Base-by-base conservation (phyloP, 2,329 filamentous ascomycete genomes). In the Endoconidiophora polonica region DNA sequence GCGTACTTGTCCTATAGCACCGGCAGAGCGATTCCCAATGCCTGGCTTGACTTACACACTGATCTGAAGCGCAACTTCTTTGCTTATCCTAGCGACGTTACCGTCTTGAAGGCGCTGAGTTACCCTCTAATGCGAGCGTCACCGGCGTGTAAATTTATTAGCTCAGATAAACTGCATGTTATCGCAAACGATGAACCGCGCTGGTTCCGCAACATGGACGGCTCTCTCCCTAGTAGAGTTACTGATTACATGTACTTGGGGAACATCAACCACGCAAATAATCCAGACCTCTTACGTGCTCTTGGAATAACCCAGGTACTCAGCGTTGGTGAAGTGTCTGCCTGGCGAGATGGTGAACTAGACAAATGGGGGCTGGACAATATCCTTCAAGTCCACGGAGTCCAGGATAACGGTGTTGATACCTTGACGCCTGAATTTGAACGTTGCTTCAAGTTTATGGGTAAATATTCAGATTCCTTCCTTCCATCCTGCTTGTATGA, bases 331-430 rank as follows among this genome's bases (percentile, higher is more conserved):
- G 91, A 98, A 67, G 80, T 80, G 2, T 77, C 91, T 1, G 78
- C 77, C 56, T 96, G 91, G 91, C 72, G 73, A 3, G 77, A 83
- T 22, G 76, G 78, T 3, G 76, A 86, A 52, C 66, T 78, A 46
- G 76, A 83, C 36, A 67, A 70, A 44, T 94, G 87, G 86, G 84
- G 83, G 0, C 58, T 66, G 9, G 81, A 90, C 36, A 91, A 93
- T 56, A 67, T 94, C 16, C 78, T 91, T 60, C 74, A 81, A 57
- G 76, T 98, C 33, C 80, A 90, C 59, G 77, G 82, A 12, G 86
- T 98, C 4, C 91, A 96, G 61, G 91, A 98, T 60, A 98, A 98
- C 60, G 91, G 91, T 3, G 91, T 96, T 54, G 91, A 98, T 64
- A 83, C 88, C 3, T 67, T 98, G 58, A 93, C 81, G 29, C 76